These are phyloP conservation scores for Phytophthora kernoviae DNA, from an alignment of 352 stramenopile genomes.

Conservation along the genomic window DNA sequence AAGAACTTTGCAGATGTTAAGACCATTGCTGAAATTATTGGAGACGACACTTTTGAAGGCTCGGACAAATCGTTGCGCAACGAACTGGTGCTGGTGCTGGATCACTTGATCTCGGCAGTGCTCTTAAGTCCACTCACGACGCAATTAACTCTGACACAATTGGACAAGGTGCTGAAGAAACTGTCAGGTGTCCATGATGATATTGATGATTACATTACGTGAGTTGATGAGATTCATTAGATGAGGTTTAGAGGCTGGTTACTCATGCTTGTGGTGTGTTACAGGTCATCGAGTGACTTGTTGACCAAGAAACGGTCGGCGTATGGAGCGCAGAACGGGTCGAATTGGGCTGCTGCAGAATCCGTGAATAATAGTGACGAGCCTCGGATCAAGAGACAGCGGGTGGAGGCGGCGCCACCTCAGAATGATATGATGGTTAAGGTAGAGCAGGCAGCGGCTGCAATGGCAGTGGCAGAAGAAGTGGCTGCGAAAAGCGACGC, in stretches of 20 bases:
- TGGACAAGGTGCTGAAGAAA: slow-evolving; percentile 46
- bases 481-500: slow-evolving; percentile 9
- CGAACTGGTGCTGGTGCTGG: slow-evolving; percentile 63
- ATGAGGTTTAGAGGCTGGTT: background rate
- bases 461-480: slow-evolving; percentile 19
- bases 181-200: slow-evolving; percentile 45
- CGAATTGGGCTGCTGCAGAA: no score
- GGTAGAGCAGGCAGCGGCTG: slow-evolving; percentile 42
- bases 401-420: slow-evolving; percentile 26
- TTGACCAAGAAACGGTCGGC: slow-evolving; percentile 38
- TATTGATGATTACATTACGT: slow-evolving; percentile 71
- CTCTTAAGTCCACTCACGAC: slow-evolving; percentile 52
- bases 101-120: slow-evolving; percentile 75
- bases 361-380: slow-evolving; percentile 28
- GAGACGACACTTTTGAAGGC: slow-evolving; percentile 23
- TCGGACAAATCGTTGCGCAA: slow-evolving; percentile 53
- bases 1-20: slow-evolving; percentile 64
- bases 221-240: slow-evolving; percentile 7
- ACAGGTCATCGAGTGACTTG: slow-evolving; percentile 45
- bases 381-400: slow-evolving; percentile 37
- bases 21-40: slow-evolving; percentile 43
- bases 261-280: slow-evolving; percentile 3
- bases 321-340: slow-evolving; percentile 14
- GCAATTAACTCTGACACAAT: slow-evolving; percentile 36
- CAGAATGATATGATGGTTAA: slow-evolving; percentile 49